Evolutionary conservation across 192 early-diverging fungal species (phyloP).

Genomic region (Mortierella claussenii): DNA sequence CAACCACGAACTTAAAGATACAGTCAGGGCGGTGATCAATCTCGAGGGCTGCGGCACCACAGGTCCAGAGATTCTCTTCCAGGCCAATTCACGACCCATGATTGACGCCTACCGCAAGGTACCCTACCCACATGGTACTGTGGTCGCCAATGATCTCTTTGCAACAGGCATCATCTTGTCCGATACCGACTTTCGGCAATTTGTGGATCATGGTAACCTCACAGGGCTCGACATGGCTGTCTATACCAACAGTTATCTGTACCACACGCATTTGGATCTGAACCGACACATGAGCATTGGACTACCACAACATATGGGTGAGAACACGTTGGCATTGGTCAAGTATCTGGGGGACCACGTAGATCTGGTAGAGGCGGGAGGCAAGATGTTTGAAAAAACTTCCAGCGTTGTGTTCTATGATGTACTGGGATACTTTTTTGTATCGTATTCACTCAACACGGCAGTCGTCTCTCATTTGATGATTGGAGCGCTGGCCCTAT

Average conservation of each 20-base stretch:
- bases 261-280: conserved; percentile 75
- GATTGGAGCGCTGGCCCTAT: conserved; percentile 42
- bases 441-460: conserved; percentile 61
- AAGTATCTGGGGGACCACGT: conserved; percentile 59
- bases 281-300: conserved; percentile 65
- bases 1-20: conserved; percentile 59
- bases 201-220: conserved; percentile 72
- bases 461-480: conserved; percentile 58
- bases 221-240: conserved; percentile 74
- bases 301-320: conserved; percentile 74
- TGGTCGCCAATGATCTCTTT: conserved; percentile 65
- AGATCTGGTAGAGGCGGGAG: conserved; percentile 23
- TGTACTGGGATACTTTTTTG: conserved; percentile 65
- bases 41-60: conserved; percentile 74
- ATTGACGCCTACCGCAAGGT: conserved; percentile 70
- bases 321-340: conserved; percentile 68
- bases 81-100: conserved; percentile 72
- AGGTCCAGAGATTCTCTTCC: conserved; percentile 75
- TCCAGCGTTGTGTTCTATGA: conserved; percentile 70
- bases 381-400: conserved; percentile 51
- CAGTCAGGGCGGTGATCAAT: conserved; percentile 70
- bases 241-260: conserved; percentile 71
- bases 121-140: conserved; percentile 72
- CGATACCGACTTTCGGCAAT: conserved; percentile 81
- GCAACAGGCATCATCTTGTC: conserved; percentile 66